phyloP scores from a whole-genome alignment of 2,329 filamentous ascomycete genomes.

The Dichotomopilus funicola region DNA sequence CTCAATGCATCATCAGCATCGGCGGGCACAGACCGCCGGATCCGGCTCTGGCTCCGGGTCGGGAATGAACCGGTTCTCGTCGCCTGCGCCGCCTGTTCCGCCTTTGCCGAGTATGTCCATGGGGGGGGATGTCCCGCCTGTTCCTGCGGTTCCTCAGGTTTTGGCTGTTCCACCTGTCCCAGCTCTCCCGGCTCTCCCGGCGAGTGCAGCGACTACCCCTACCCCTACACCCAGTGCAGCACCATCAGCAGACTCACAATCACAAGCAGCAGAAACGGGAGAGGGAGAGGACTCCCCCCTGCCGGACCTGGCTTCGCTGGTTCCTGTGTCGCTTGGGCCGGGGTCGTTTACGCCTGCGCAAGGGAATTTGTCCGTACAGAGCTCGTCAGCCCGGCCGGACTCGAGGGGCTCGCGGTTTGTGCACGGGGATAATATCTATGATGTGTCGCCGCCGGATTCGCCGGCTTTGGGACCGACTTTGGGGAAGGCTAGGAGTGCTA shows the following conservation, averaged over 20 bases:
- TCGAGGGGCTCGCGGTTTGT: slow-evolving; percentile 20
- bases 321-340: no score
- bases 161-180: slow-evolving; percentile 22
- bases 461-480: slow-evolving; percentile 25
- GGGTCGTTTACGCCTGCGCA: no score
- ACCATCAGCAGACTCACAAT: slow-evolving; percentile 2
- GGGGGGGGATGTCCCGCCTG: background rate
- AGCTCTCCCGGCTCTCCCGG: slow-evolving; percentile 22
- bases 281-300: no score
- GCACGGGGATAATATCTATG: slow-evolving; percentile 39
- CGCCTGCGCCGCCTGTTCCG: slow-evolving; percentile 18
- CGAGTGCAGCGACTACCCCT: slow-evolving; percentile 12
- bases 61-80: slow-evolving; percentile 9
- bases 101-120: slow-evolving; percentile 17
- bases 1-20: slow-evolving; percentile 16
- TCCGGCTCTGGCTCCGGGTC: background rate
- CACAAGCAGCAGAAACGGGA: slow-evolving; percentile 13
- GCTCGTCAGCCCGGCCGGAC: slow-evolving; percentile 5
- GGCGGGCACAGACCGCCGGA: slow-evolving; percentile 14
- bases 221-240: slow-evolving; percentile 17
- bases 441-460: slow-evolving; percentile 41
- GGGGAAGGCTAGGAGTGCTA: no score
- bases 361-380: no score
- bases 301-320: no score
- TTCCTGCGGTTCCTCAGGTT: slow-evolving; percentile 20